phyloP scores from a whole-genome alignment of 192 early-diverging fungal species.

The Mortierella hygrophila region DNA sequence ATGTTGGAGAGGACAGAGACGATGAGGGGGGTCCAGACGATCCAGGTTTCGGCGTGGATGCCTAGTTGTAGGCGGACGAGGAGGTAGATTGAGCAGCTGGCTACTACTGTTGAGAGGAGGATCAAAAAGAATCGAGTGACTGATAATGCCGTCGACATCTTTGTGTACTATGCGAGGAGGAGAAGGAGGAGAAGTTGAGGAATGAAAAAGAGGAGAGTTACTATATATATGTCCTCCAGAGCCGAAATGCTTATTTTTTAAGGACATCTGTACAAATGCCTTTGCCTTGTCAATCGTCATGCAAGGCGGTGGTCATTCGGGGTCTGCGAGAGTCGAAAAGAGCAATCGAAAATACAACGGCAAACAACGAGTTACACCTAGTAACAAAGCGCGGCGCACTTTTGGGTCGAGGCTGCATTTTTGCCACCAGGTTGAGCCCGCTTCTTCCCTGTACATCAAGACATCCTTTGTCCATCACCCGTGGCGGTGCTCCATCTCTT shows the following conservation, averaged over 20 bases:
- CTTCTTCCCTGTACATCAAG: too few relatives aligned
- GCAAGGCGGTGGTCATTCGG: not conserved
- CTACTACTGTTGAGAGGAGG: not conserved
- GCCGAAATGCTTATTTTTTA: too few relatives aligned
- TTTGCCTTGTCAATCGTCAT: not conserved
- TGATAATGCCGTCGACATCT: not conserved
- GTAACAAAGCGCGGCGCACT: too few relatives aligned
- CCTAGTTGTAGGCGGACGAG: not conserved
- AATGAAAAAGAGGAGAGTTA: not conserved
- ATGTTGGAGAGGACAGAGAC: conserved; percentile 17
- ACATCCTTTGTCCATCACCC: too few relatives aligned
- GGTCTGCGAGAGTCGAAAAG: conserved; percentile 4
- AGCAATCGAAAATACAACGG: not conserved
- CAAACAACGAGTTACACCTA: not conserved
- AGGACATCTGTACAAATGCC: not conserved
- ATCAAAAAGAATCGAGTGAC: not conserved
- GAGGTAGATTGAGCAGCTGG: not conserved
- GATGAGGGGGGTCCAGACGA: conserved; percentile 12
- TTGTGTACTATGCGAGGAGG: not conserved
- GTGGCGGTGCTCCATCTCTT: too few relatives aligned
- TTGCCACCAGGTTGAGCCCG: too few relatives aligned
- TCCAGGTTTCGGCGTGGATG: not conserved
- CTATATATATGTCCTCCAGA: not conserved
- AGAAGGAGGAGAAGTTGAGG: not conserved
- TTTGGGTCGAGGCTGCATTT: too few relatives aligned